Base-by-base conservation (phyloP, 805 yeast species). In the Candida cerambycidarum region DNA sequence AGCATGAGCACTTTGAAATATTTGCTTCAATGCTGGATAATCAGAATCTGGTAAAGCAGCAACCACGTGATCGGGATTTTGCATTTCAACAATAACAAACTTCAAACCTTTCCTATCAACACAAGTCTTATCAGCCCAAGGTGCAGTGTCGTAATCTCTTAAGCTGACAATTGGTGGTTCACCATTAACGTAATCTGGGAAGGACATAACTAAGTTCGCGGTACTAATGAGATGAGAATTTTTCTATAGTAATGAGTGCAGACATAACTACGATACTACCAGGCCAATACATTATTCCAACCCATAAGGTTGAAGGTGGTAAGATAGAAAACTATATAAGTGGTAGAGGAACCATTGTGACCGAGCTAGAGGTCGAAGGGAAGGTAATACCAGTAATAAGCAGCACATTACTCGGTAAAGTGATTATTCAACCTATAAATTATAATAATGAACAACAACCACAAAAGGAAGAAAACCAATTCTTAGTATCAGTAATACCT, bases 211-310 rank as follows among this genome's bases (percentile, higher is more conserved):
- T n/a, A n/a, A n/a, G 16, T 38, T 29, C 24, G 38, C 25, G 36
- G 11, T 31, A 9, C 36, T n/a, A 21, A 21, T 21, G 23, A 6
- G 29, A 21, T 34, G 38, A 23, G 38, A 35, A 27, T 21, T 27
- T 21, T 18, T 18, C 12, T 5, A n/a, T 25, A 27, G 32, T 13
- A 11, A 27, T 29, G 29, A 29, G 29, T 38, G 10, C 25, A 15
- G 17, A 7, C 4, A 29, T 21, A 7, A 25, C 12, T 5, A 25
- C 29, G 14, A 11, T 32, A 39, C 28, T 82, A n/a, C 96, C 97
- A 1, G 96, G 97, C 0, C 96, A 89, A 53, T 76, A 83, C 32
- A 69, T 89, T 17, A 75, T 81, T 14, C 90, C 93, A 1, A 23
- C 73, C 5, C 72, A 67, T 52, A 71, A 72, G 38, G 41, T 53